phyloP scores from a whole-genome alignment of 768 basidiomycete species.

The Pleurotus citrinopileatus region DNA sequence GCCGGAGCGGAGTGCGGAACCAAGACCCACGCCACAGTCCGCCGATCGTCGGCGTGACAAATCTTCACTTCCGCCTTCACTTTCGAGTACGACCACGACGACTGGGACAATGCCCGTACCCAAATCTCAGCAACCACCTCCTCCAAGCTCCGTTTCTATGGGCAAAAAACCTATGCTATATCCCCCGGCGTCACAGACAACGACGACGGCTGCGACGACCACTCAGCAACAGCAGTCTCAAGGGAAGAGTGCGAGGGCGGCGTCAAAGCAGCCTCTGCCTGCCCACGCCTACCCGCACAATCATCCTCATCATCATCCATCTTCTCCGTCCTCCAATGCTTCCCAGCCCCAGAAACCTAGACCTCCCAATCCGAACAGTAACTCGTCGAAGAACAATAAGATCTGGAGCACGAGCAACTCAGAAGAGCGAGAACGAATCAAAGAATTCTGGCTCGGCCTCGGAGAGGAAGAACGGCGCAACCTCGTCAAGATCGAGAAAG shows the following conservation, averaged over 20 bases:
- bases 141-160: conserved; percentile 9
- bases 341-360: conserved; percentile 12
- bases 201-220: conserved; percentile 1
- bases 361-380: conserved; percentile 33
- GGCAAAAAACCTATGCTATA: conserved; percentile 16
- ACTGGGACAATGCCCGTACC: not conserved
- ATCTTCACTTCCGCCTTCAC: conserved; percentile 9
- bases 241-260: conserved; percentile 14
- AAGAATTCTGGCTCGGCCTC: conserved; percentile 96
- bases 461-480: conserved; percentile 86
- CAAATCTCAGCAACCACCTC: conserved; percentile 4
- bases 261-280: conserved; percentile 54
- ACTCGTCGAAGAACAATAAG: conserved; percentile 57
- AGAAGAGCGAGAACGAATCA: conserved; percentile 95
- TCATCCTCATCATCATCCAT: conserved; percentile 39
- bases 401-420: conserved; percentile 93
- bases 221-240: conserved; percentile 10
- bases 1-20: conserved; percentile 9
- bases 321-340: conserved; percentile 49
- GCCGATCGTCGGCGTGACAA: conserved; percentile 12
- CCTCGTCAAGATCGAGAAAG: conserved; percentile 97
- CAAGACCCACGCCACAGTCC: conserved; percentile 9
- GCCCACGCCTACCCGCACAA: conserved; percentile 37
- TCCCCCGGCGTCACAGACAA: conserved; percentile 8
- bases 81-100: conserved; percentile 7